Percentiles rank a stretch among this genome's conserved stretches.
phyloP scores from a whole-genome alignment of 2,329 filamentous ascomycete species.

The Apiospora phragmitis region DNA sequence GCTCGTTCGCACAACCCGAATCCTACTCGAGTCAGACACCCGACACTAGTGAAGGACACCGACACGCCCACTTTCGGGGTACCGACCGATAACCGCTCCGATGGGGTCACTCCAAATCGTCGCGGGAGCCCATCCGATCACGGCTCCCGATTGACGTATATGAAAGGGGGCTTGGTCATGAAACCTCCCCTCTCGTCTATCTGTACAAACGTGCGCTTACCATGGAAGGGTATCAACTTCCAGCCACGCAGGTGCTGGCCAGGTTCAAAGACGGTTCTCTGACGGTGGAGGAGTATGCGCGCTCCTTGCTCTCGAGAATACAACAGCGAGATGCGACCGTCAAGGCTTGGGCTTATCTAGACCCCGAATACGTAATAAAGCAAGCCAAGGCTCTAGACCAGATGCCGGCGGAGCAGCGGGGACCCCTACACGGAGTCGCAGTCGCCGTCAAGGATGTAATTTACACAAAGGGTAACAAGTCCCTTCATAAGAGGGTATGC shows the following conservation, averaged over 20 bases:
- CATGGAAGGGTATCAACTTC: constrained; percentile 38
- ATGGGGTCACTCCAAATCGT: neutral
- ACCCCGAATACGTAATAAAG: constrained; percentile 43
- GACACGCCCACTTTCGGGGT: neutral
- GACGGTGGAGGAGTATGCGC: constrained; percentile 48
- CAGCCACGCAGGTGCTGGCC: constrained; percentile 41
- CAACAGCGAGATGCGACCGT: constrained; percentile 40
- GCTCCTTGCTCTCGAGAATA: constrained; percentile 44
- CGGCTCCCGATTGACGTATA: neutral
- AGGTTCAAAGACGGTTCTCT: constrained; percentile 40
- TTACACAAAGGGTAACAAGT: constrained; percentile 43
- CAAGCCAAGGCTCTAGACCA: constrained; percentile 49
- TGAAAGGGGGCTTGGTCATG: neutral
- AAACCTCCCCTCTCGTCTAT: neutral
- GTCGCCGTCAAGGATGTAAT: constrained; percentile 58
- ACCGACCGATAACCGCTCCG: neutral
- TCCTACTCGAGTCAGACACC: neutral
- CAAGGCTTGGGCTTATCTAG: constrained; percentile 47
- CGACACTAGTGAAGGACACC: neutral
- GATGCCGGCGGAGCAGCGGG: constrained; percentile 43
- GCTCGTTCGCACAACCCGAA: no score
- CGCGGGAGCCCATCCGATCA: constrained; percentile 1
- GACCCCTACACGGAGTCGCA: constrained; percentile 53
- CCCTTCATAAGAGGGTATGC: neutral
- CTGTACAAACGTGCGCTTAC: neutral